A percentile compares a stretch with the other conserved stretches of the same genome.
Conservation (phyloP, 2,329 filamentous ascomycete species). For the Beauveria brongniartii region DNA sequence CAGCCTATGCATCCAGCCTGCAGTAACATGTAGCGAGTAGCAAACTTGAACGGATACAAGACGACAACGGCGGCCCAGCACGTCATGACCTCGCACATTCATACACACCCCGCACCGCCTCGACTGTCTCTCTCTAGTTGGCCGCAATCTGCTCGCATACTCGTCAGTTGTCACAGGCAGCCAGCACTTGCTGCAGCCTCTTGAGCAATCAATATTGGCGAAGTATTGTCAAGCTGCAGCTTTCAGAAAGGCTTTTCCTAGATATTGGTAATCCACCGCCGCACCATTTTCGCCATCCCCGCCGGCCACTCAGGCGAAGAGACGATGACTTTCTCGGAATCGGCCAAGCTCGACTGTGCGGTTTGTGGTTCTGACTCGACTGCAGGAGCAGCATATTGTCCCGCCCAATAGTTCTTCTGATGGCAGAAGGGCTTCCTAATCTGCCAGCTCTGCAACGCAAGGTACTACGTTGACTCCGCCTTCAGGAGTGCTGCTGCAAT, state of each 20-base stretch:
- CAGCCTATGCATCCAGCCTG: conserved; percentile 4
- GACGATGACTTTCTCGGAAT: neutral
- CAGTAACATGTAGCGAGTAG: neutral
- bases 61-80: neutral
- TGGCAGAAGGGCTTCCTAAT: neutral
- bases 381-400: neutral
- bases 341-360: neutral
- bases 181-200: neutral
- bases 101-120: neutral
- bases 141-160: neutral
- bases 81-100: neutral
- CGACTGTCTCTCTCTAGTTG: neutral
- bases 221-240: neutral
- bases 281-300: neutral
- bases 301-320: neutral
- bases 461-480: neutral
- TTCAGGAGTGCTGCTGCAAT: neutral
- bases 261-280: neutral
- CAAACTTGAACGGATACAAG: neutral
- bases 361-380: neutral
- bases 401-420: neutral
- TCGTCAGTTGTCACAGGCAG: neutral
- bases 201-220: neutral
- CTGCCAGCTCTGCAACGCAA: neutral
- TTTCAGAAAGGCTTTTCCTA: neutral